These are phyloP conservation scores for Trichomonas gallinae DNA, from an alignment of 208 protist genomes.

Conservation along the genomic window DNA sequence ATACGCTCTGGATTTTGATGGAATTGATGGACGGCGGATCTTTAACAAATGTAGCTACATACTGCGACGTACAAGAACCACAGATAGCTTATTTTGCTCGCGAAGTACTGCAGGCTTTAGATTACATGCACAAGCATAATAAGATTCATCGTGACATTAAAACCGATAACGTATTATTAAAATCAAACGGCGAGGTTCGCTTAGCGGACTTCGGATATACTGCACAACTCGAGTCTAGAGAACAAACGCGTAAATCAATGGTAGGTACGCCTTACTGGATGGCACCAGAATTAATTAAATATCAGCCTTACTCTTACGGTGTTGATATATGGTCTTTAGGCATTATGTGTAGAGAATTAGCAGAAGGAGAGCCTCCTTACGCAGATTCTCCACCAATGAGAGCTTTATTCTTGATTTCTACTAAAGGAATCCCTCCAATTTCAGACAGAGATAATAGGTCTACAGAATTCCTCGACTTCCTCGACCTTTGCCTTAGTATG, in stretches of 20 bases:
- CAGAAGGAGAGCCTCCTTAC: conserved; percentile 40
- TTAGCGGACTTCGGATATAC: conserved; percentile 32
- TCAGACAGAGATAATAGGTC: conserved; percentile 29
- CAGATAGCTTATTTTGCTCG: conserved; percentile 23
- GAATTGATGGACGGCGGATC: not conserved
- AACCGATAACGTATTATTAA: conserved; percentile 32
- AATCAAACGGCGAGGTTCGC: conserved; percentile 20
- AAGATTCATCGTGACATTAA: conserved; percentile 38
- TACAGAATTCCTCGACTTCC: conserved; percentile 39
- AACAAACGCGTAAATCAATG: not conserved
- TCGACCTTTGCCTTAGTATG: conserved; percentile 38
- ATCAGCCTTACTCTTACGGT: conserved; percentile 32
- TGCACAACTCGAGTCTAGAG: not conserved
- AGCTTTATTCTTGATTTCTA: conserved; percentile 43
- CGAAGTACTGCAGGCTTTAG: not conserved
- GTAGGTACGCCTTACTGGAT: conserved; percentile 50
- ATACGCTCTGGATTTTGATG: conserved; percentile 1
- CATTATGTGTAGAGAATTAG: conserved; percentile 48
- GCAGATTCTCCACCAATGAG: conserved; percentile 36
- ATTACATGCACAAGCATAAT: conserved; percentile 29
- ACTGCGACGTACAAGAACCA: not conserved
- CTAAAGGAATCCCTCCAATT: conserved; percentile 30
- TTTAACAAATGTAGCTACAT: not conserved
- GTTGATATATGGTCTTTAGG: conserved; percentile 51
- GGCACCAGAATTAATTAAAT: conserved; percentile 44